Evolutionary conservation across 2,329 filamentous ascomycete species (phyloP).

Genomic region (Chaetomium strumarium): DNA sequence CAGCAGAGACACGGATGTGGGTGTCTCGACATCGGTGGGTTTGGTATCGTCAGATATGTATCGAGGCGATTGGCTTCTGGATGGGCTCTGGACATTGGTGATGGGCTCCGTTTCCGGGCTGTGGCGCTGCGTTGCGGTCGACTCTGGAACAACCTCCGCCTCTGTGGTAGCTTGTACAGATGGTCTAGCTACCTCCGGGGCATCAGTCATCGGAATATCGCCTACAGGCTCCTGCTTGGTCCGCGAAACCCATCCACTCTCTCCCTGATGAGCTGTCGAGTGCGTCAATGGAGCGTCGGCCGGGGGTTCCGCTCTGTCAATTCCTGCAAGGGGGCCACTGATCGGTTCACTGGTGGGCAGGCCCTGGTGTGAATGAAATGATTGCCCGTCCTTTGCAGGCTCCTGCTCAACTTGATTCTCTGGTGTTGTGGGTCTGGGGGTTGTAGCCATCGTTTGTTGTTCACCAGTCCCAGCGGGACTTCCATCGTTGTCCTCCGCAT

Average conservation of each 20-base stretch:
- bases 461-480: background rate
- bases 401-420: background rate
- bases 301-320: background rate
- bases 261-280: background rate
- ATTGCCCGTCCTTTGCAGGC: background rate
- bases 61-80: conserved; percentile 42
- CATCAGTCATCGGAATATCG: conserved; percentile 27
- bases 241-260: background rate
- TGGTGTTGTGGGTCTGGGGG: background rate
- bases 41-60: conserved; percentile 50
- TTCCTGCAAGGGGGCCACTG: background rate
- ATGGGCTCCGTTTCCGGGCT: conserved; percentile 40
- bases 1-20: conserved; percentile 34
- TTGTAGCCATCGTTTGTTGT: background rate
- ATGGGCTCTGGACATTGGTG: conserved; percentile 40
- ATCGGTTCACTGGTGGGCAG: background rate
- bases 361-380: background rate
- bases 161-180: conserved; percentile 13
- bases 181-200: background rate
- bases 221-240: conserved; percentile 1
- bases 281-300: background rate
- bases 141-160: conserved; percentile 24
- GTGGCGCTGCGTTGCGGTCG: conserved; percentile 28
- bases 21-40: conserved; percentile 43
- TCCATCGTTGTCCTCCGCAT: background rate